Percentiles rank a stretch among this genome's conserved stretches.
These are phyloP conservation scores for Schizosaccharomyces japonicus DNA, from an alignment of 805 yeast genomes.

Conservation along the genomic window DNA sequence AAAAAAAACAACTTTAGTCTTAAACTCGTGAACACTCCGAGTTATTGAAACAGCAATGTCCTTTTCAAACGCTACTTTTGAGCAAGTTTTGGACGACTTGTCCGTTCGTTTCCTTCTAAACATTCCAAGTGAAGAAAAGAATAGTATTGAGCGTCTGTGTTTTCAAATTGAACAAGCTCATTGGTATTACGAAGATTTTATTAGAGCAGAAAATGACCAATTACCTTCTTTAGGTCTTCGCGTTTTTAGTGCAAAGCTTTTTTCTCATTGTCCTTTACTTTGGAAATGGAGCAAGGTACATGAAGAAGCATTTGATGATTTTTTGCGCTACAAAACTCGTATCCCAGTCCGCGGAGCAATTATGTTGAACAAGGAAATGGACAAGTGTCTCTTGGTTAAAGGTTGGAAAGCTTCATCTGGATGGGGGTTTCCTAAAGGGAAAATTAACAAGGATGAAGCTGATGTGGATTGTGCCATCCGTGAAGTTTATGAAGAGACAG, in stretches of 20 bases:
- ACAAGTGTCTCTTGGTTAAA: constrained; percentile 42
- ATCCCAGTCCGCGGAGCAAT: constrained; percentile 96
- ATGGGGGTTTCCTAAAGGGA: constrained; percentile 96
- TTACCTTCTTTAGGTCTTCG: constrained; percentile 62
- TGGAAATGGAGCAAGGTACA: constrained; percentile 15
- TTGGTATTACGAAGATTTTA: constrained; percentile 84
- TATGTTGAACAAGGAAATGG: constrained; percentile 43
- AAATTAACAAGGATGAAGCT: constrained; percentile 75
- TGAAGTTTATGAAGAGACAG: constrained; percentile 83
- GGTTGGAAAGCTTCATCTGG: constrained; percentile 52
- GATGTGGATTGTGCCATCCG: constrained; percentile 77
- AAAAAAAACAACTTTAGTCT: no score
- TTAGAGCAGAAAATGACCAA: constrained; percentile 43
- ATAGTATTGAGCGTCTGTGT: constrained; percentile 55
- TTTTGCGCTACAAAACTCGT: constrained; percentile 61
- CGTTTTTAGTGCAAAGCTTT: constrained; percentile 45
- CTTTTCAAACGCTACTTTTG: constrained; percentile 27
- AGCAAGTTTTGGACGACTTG: constrained; percentile 36
- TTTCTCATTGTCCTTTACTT: constrained; percentile 45
- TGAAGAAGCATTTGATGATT: constrained; percentile 45
- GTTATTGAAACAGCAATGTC: background rate
- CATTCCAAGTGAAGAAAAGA: constrained; percentile 74
- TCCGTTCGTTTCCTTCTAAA: constrained; percentile 52
- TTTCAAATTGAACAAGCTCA: constrained; percentile 96
- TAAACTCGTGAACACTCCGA: no score